Conservation (phyloP, 495 filamentous ascomycete genomes). For the Opeltia flavorubescens region DNA sequence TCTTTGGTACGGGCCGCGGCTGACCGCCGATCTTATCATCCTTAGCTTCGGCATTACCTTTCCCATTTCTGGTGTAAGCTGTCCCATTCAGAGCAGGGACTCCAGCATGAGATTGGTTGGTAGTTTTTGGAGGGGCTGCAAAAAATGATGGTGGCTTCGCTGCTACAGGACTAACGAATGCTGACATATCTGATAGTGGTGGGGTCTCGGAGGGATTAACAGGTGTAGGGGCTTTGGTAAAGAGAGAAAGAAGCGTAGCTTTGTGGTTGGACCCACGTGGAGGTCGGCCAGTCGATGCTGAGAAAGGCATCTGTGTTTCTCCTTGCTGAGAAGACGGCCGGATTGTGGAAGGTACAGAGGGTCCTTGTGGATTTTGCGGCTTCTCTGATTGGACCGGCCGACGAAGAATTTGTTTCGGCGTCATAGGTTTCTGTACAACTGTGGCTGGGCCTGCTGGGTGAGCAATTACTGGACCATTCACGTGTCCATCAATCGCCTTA, state of each 20-base stretch:
- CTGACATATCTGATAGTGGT: slow-evolving; percentile 17
- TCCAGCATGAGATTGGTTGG: not conserved
- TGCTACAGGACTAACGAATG: slow-evolving; percentile 34
- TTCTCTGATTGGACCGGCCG: slow-evolving; percentile 23
- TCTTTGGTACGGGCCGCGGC: slow-evolving; percentile 38
- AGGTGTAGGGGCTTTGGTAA: slow-evolving; percentile 38
- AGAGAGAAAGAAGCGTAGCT: slow-evolving; percentile 54
- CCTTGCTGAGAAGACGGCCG: slow-evolving; percentile 19
- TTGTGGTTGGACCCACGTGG: slow-evolving; percentile 46
- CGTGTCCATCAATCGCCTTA: not conserved
- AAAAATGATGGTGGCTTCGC: slow-evolving; percentile 11
- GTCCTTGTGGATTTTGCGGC: not conserved
- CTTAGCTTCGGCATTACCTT: slow-evolving; percentile 3
- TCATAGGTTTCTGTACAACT: not conserved
- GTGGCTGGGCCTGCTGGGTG: not conserved
- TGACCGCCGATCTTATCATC: slow-evolving; percentile 16
- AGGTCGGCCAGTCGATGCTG: slow-evolving; percentile 24
- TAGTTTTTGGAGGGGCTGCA: not conserved
- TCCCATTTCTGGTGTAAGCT: not conserved
- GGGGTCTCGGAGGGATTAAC: slow-evolving; percentile 4
- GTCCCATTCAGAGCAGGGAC: not conserved
- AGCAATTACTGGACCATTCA: not conserved
- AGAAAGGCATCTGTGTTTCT: slow-evolving; percentile 10
- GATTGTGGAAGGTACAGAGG: slow-evolving; percentile 13
- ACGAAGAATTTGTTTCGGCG: slow-evolving; percentile 40